Base-by-base conservation (phyloP, 257 asterid genomes). In the Nicotiana undulata region DNA sequence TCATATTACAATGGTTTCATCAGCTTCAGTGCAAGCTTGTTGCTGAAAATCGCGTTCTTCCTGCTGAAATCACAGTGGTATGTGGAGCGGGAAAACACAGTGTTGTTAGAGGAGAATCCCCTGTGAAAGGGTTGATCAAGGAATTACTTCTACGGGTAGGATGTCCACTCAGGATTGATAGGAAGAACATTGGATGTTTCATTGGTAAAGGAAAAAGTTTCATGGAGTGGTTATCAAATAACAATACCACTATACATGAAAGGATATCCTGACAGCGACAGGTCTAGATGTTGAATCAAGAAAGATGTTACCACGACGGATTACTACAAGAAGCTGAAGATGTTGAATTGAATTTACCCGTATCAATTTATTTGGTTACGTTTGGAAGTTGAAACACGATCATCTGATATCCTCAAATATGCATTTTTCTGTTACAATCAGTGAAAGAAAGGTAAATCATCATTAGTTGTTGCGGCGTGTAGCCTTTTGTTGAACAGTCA, bases 31-130 rank as follows among this genome's bases (percentile, higher is more conserved):
- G 10, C 79, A 90, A 82, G 84, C 82, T 86, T 80, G 64, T 32
- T 37, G 83, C 70, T 28, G 89, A 75, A 77, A 70, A 89, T 37
- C 29, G 64, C 0, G 18, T 16, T 46, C 80, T 82, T 76, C 98
- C 97, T 1, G 60, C 82, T 55, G 92, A 91, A 51, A 81, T 93
- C 75, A 59, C 86, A 58, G 88, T 95, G 81, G 93, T 93, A 12
- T 91, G 97, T 81, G 98, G 99, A 82, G 79, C 82, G 32, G 96
- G 98, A 37, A 93, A 89, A 86, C 97, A 93, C 85, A 93, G 98
- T 80, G 70, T 81, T 63, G 83, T 70, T 49, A 86, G 96, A 83
- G 97, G 97, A 32, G 94, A 91, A 82, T 92, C 97, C 17, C 97
- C 97, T 20, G 88, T 94, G 34, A 92, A 79, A 88, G 83, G 66